Evolutionary conservation across 345 rosid species (phyloP), one percentile per base, ranked within the genome.

Genomic region (Boechera stricta): DNA sequence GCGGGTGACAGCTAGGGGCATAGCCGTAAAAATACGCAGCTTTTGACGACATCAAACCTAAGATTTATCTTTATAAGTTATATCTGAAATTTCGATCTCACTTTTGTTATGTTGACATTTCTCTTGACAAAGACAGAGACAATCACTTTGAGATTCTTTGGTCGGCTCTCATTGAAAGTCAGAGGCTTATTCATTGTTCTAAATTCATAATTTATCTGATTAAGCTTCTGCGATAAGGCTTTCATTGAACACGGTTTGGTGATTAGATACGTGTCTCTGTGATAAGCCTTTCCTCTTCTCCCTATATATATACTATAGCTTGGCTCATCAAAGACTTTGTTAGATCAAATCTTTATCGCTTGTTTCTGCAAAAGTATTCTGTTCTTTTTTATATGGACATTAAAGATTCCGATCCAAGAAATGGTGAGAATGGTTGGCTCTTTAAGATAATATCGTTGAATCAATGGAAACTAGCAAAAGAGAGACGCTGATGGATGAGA

Each of bases 401-500:
- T 48, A 28, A 67, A 75, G 79, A 58, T 58, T 75, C 78, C 78
- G 67, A 75, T 75, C 35, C 67, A 58, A 48, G 67, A 75, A 49
- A 67, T 2, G 26, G 61, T 39, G 67, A 67, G 38, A 48, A 58
- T 49, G 79, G 45, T 13, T 48, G 66, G 73, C 42, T 58, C 69
- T 62, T 73, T 73, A 53, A 63, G 70, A 63, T 10, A 7, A 75
- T 48, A 28, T 7, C 8, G 7, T 6, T 67, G 60, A 67, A 16
- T n/a, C 67, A 28, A 48, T 55, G 39, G 39, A 0, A 9, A 10
- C 6, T 45, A 56, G 41, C 58, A 55, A 33, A n/a, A 65, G 49
- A 65, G 31, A 65, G 65, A 74, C 60, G 58, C 18, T 78, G 35
- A 80, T 80, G 35, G 88, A 86, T 21, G 93, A 89, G 54, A 86